These are phyloP conservation scores for Hericium coralloides DNA, from an alignment of 768 basidiomycete genomes.

Conservation along the genomic window DNA sequence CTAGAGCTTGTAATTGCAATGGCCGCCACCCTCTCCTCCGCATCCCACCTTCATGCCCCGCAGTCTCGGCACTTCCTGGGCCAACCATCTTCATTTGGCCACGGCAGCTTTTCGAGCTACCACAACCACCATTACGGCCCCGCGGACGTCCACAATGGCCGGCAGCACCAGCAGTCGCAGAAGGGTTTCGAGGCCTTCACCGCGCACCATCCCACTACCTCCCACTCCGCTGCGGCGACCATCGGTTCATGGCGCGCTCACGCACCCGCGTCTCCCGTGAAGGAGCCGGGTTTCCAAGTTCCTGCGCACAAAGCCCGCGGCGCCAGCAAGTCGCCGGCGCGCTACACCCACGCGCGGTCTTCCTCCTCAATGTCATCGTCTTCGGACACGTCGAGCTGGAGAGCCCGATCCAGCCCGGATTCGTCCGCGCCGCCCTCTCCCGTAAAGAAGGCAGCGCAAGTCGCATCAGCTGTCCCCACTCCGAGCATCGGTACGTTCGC, in stretches of 20 bases:
- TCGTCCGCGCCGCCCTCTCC: not conserved
- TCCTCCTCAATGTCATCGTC: not conserved
- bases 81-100: not conserved
- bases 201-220: slow-evolving; percentile 1
- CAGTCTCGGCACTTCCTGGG: not conserved
- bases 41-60: not conserved
- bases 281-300: not conserved
- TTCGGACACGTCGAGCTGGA: not conserved
- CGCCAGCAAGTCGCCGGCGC: not conserved
- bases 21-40: slow-evolving; percentile 2
- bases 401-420: not conserved
- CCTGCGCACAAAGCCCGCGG: not conserved
- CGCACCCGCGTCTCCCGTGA: not conserved
- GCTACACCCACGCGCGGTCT: not conserved
- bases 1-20: not conserved
- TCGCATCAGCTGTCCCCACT: too few species aligned
- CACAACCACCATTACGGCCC: not conserved
- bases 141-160: not conserved
- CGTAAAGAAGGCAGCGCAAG: not conserved
- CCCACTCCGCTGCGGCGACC: not conserved
- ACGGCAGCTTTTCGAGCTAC: not conserved
- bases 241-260: slow-evolving; percentile 8
- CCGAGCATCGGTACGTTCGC: too few species aligned
- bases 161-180: not conserved
- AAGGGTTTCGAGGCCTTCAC: slow-evolving; percentile 7